Percentiles rank a stretch among this genome's conserved stretches.
phyloP scores from a whole-genome alignment of 768 basidiomycete species.

The Dioszegia aurantiaca region DNA sequence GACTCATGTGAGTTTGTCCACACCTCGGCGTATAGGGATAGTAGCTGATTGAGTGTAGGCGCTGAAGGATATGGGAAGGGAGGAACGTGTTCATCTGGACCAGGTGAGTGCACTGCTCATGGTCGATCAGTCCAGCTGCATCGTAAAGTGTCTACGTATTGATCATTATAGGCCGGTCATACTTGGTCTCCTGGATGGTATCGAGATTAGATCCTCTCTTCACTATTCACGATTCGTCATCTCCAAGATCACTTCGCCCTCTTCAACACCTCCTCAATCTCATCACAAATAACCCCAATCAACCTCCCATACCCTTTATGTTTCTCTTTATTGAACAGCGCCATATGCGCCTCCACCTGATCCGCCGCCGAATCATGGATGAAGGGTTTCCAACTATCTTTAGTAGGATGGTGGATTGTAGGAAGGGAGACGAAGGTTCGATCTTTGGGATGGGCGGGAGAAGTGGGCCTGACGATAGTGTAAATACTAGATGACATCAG shows the following conservation, averaged over 20 bases:
- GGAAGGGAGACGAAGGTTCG: constrained; percentile 11
- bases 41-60: constrained; percentile 23
- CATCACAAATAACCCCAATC: constrained; percentile 12
- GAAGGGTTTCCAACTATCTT: constrained; percentile 15
- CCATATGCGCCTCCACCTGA: constrained; percentile 15
- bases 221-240: neutral
- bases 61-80: constrained; percentile 27
- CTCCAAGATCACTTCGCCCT: neutral
- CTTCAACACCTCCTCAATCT: constrained; percentile 10
- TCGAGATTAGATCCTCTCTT: constrained; percentile 2
- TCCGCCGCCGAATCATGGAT: constrained; percentile 7
- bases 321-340: constrained; percentile 5
- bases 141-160: neutral
- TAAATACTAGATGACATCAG: constrained; percentile 6
- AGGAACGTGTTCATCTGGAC: constrained; percentile 32
- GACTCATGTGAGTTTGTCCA: constrained; percentile 35
- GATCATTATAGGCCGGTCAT: constrained; percentile 6
- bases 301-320: constrained; percentile 7
- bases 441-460: constrained; percentile 3
- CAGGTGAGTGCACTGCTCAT: constrained; percentile 18
- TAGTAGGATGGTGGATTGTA: constrained; percentile 12
- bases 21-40: neutral
- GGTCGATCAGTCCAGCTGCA: neutral
- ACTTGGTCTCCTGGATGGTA: constrained; percentile 9
- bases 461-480: neutral